Evolutionary conservation across 345 rosid species (phyloP), one percentile per base, ranked within the genome.

Genomic region (Pistacia atlantica): DNA sequence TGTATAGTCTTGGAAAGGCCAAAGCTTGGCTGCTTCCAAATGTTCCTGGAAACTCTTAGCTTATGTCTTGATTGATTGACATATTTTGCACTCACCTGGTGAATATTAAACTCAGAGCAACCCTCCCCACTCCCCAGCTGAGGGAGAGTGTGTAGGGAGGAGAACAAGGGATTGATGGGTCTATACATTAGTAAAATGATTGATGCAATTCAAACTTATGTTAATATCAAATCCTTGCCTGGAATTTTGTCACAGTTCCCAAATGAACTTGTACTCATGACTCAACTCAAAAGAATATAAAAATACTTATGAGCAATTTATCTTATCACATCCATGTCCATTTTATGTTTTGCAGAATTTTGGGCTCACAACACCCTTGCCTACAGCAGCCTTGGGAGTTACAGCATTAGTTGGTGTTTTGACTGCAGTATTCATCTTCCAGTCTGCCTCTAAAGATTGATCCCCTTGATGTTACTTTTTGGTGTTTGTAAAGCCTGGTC

Each of bases 341-440:
- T 67, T 56, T 76, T 74, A 7, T n/a, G 8, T 63, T 65, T 65
- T 78, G 87, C 95, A 93, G 98, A 95, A 95, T 80, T 95, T 95
- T 45, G 97, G 99, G 64, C 91, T 95, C 60, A 81, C 89, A 18
- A 2, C 85, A 63, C 97, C 97, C 45, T 82, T 93, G 84, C 98
- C 98, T 20, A 85, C 90, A 0, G 94, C 86, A 58, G 98, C 98
- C 67, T 88, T 95, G 88, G 98, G 90, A 13, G 82, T 93, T 12
- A 91, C 98, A 11, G 97, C 84, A 74, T 67, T 93, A 78, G 91
- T 93, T 35, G 97, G 94, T 75, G 91, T 89, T 81, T 81, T 93
- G 67, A 81, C 97, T 13, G 93, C 96, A 2, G 77, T 96, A 67
- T 93, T 96, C 78, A 96, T 96, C 87, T 96, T 92, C 86, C 98